Conservation (phyloP, 495 filamentous ascomycete species). For the Collariella sp. region DNA sequence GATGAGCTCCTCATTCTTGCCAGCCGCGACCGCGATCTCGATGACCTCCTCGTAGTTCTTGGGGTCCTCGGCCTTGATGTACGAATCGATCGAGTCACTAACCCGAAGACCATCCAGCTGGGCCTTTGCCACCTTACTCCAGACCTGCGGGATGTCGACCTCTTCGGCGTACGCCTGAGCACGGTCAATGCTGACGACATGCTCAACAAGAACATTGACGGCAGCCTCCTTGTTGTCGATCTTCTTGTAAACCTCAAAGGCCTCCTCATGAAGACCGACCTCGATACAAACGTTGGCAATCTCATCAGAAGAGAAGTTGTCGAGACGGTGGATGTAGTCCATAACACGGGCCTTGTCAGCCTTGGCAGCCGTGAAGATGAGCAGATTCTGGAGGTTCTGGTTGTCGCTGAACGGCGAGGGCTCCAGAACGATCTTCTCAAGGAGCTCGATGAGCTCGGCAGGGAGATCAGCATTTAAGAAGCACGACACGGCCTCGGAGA, state of each 20-base stretch:
- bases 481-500: slow-evolving; percentile 86
- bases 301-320: slow-evolving; percentile 82
- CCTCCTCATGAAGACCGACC: slow-evolving; percentile 91
- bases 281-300: slow-evolving; percentile 90
- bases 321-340: slow-evolving; percentile 90
- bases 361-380: slow-evolving; percentile 96
- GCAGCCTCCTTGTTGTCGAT: slow-evolving; percentile 79
- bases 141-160: slow-evolving; percentile 93
- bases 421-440: slow-evolving; percentile 99
- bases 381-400: slow-evolving; percentile 85
- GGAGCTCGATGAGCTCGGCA: slow-evolving; percentile 87
- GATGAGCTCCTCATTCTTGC: slow-evolving; percentile 96
- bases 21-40: slow-evolving; percentile 88
- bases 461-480: slow-evolving; percentile 88
- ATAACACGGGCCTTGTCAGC: slow-evolving; percentile 92
- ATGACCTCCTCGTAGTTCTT: slow-evolving; percentile 94
- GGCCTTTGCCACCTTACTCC: slow-evolving; percentile 98
- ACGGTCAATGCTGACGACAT: slow-evolving; percentile 96
- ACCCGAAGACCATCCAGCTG: slow-evolving; percentile 95
- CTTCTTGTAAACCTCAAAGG: slow-evolving; percentile 99
- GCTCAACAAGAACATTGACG: slow-evolving; percentile 86
- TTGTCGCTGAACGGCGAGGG: slow-evolving; percentile 97
- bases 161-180: slow-evolving; percentile 95
- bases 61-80: slow-evolving; percentile 89
- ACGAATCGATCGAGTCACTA: slow-evolving; percentile 88